These are phyloP conservation scores for Avena insularis DNA, from an alignment of 176 grass and related monocot genomes.

Conservation along the genomic window DNA sequence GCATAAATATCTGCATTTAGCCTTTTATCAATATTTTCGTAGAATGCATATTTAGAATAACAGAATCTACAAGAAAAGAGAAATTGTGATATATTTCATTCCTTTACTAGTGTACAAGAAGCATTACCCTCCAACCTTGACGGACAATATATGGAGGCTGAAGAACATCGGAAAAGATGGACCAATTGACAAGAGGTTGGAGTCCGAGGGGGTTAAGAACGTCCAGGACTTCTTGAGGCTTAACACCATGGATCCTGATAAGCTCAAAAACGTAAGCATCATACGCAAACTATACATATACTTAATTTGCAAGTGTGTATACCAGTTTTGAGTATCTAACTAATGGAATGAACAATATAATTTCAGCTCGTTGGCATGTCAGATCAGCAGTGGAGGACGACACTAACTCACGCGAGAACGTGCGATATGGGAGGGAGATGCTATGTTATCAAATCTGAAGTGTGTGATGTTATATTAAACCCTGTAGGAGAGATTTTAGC, in stretches of 20 bases:
- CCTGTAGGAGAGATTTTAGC: slow-evolving; percentile 40
- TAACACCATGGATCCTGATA: slow-evolving; percentile 34
- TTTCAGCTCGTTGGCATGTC: slow-evolving; percentile 54
- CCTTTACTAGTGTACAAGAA: slow-evolving; percentile 58
- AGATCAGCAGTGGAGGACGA: slow-evolving; percentile 36
- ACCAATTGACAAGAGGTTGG: slow-evolving; percentile 50
- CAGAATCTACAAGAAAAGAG: neutral
- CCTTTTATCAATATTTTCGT: neutral
- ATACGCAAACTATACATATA: neutral
- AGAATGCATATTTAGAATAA: neutral
- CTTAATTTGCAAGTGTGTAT: neutral
- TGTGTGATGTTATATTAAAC: slow-evolving; percentile 40
- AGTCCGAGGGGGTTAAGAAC: slow-evolving; percentile 51
- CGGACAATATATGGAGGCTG: slow-evolving; percentile 68
- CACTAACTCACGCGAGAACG: slow-evolving; percentile 56
- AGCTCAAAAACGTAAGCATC: slow-evolving; percentile 38
- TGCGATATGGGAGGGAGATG: slow-evolving; percentile 52
- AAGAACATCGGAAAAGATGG: slow-evolving; percentile 70
- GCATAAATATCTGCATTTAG: neutral
- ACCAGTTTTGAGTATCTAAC: neutral
- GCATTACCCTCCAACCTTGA: slow-evolving; percentile 53
- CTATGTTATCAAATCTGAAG: slow-evolving; percentile 42
- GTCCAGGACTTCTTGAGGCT: slow-evolving; percentile 78
- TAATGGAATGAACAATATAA: neutral
- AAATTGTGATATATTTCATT: neutral